A percentile compares a stretch with the other conserved stretches of the same genome.
Evolutionary conservation across 805 yeast genomes (phyloP).

Genomic region (Ogataea ganodermae): DNA sequence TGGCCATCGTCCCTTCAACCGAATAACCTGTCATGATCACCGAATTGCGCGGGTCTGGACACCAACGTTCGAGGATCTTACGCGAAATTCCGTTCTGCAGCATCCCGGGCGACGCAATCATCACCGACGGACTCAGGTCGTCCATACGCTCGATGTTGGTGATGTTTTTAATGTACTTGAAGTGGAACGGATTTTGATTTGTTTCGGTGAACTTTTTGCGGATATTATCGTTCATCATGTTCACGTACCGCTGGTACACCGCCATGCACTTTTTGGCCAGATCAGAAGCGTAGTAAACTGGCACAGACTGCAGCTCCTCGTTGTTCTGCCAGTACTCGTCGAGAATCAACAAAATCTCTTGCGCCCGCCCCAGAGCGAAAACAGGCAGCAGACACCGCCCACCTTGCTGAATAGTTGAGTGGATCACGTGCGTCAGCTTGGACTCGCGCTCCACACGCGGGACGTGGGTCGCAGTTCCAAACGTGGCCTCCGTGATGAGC

Average conservation of each 20-base stretch:
- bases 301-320: conserved; percentile 77
- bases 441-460: conserved; percentile 85
- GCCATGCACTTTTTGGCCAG: conserved; percentile 96
- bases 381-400: conserved; percentile 93
- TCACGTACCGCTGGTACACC: conserved; percentile 93
- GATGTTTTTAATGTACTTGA: conserved; percentile 79
- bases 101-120: conserved; percentile 98
- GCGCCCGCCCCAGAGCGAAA: conserved; percentile 96
- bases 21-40: conserved; percentile 94
- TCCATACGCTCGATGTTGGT: conserved; percentile 81
- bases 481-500: conserved; percentile 91
- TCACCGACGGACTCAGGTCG: conserved; percentile 94
- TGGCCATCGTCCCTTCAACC: conserved; percentile 98
- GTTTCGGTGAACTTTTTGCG: conserved; percentile 74
- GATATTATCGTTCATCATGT: conserved; percentile 95
- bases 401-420: conserved; percentile 79
- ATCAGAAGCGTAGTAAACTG: conserved; percentile 87
- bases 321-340: conserved; percentile 94
- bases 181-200: conserved; percentile 85
- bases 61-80: conserved; percentile 91
- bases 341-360: conserved; percentile 82
- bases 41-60: conserved; percentile 91
- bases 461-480: conserved; percentile 96
- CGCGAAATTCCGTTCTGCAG: conserved; percentile 93
- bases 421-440: conserved; percentile 77